These are phyloP conservation scores for Fusarium nurragi DNA, from an alignment of 2,329 filamentous ascomycete genomes.

Conservation along the genomic window DNA sequence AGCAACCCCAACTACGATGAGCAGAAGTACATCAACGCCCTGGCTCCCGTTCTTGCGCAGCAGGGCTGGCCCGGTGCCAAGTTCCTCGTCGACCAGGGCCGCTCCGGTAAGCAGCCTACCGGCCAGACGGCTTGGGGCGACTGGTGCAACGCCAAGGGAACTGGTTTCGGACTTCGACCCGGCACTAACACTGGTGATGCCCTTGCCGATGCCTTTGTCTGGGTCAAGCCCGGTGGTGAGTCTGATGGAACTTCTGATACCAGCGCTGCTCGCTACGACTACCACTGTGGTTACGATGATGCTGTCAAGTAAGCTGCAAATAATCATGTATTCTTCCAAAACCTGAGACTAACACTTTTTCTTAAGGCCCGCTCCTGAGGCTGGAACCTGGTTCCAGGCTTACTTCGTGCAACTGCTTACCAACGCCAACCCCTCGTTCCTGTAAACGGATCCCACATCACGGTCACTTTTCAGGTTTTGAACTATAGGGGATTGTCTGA, in stretches of 20 bases:
- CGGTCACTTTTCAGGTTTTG: background rate
- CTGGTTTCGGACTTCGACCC: conserved; percentile 72
- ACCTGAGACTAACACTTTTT: conserved; percentile 40
- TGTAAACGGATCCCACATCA: background rate
- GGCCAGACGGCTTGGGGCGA: conserved; percentile 70
- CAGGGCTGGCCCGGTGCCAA: conserved; percentile 55
- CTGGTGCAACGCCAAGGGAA: conserved; percentile 73
- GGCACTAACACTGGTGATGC: conserved; percentile 68
- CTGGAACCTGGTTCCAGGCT: conserved; percentile 73
- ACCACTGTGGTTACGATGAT: conserved; percentile 60
- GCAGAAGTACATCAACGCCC: conserved; percentile 68
- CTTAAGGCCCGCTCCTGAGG: conserved; percentile 70
- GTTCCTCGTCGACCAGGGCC: conserved; percentile 63
- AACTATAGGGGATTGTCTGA: background rate
- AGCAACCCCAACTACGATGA: conserved; percentile 62
- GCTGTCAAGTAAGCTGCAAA: conserved; percentile 52
- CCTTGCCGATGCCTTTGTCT: conserved; percentile 72
- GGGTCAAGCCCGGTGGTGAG: conserved; percentile 74
- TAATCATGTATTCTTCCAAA: accelerated
- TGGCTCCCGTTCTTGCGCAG: conserved; percentile 68
- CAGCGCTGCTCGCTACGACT: conserved; percentile 52
- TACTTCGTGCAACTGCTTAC: conserved; percentile 67
- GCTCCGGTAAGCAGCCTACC: conserved; percentile 67
- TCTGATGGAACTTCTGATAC: conserved; percentile 63
- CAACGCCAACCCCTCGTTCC: conserved; percentile 65